Conservation (phyloP, 305 asterid species). For the Fraxinus xanthoxyloides region DNA sequence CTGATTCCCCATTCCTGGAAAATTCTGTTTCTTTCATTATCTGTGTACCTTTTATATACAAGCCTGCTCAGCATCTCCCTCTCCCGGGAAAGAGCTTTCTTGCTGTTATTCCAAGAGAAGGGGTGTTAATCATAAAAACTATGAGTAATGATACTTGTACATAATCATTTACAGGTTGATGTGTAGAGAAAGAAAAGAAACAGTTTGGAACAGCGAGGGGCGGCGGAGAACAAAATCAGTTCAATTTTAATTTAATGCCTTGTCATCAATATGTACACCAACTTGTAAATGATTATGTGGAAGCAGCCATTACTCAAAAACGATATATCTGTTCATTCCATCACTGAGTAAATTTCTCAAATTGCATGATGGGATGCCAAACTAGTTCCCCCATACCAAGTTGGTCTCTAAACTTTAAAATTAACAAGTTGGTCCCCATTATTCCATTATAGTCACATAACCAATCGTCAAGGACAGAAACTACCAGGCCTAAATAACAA, state of each 20-base stretch:
- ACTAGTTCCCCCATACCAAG: neutral
- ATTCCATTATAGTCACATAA: neutral
- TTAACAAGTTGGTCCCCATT: neutral
- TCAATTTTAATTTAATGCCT: too few species aligned
- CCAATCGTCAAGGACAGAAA: neutral
- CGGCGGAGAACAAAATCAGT: too few species aligned
- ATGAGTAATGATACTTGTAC: too few species aligned
- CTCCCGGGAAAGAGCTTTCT: slow-evolving; percentile 71
- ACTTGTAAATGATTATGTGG: too few species aligned
- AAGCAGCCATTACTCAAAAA: neutral
- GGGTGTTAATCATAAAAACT: slow-evolving; percentile 2
- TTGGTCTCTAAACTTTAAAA: neutral
- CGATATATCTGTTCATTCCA: neutral
- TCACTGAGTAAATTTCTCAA: neutral
- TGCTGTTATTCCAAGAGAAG: slow-evolving; percentile 47
- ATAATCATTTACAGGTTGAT: neutral
- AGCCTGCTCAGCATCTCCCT: slow-evolving; percentile 74
- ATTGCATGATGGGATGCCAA: neutral
- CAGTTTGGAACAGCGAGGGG: neutral
- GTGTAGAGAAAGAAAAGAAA: neutral
- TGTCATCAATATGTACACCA: too few species aligned
- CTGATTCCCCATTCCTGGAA: slow-evolving; percentile 77
- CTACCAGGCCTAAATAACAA: neutral
- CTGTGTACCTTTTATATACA: slow-evolving; percentile 53
- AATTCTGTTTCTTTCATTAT: slow-evolving; percentile 52